Evolutionary conservation across 768 basidiomycete genomes (phyloP).

Genomic region (Crepidotus variabilis): DNA sequence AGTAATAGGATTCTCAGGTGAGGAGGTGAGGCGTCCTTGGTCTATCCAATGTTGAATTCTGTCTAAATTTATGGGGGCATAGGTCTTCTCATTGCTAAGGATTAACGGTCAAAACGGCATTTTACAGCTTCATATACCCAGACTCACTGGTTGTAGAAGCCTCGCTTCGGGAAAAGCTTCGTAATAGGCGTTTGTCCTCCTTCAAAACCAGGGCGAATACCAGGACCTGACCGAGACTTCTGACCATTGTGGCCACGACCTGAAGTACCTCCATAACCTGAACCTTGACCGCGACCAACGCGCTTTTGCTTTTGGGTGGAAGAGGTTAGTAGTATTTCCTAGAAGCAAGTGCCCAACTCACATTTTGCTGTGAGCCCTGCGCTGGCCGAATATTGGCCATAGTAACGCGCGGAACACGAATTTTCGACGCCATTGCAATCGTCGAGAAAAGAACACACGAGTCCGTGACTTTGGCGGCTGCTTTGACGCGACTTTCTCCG

Average conservation of each 20-base stretch:
- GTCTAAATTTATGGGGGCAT: constrained; percentile 83
- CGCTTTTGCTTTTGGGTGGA: constrained; percentile 74
- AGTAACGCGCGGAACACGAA: constrained; percentile 39
- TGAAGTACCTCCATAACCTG: constrained; percentile 87
- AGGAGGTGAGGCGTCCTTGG: constrained; percentile 73
- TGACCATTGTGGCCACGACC: constrained; percentile 96
- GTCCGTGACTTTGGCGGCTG: too few relatives aligned
- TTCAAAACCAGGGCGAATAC: constrained; percentile 84
- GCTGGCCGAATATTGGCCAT: constrained; percentile 77
- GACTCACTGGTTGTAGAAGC: constrained; percentile 89
- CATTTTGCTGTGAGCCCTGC: constrained; percentile 64
- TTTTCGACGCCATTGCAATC: constrained; percentile 31
- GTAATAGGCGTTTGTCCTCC: constrained; percentile 96
- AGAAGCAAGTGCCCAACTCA: constrained; percentile 20
- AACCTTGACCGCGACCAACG: constrained; percentile 90
- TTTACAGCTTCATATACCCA: not conserved
- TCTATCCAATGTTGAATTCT: constrained; percentile 90
- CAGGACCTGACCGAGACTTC: constrained; percentile 86
- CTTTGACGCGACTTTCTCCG: not conserved
- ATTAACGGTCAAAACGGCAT: not conserved
- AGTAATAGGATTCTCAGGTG: constrained; percentile 81
- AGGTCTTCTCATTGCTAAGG: constrained; percentile 66
- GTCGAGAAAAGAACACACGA: not conserved
- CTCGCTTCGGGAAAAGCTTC: constrained; percentile 87
- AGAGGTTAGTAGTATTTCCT: not conserved